phyloP scores from a whole-genome alignment of 2,329 filamentous ascomycete species.

The Thielaviopsis punctulata region DNA sequence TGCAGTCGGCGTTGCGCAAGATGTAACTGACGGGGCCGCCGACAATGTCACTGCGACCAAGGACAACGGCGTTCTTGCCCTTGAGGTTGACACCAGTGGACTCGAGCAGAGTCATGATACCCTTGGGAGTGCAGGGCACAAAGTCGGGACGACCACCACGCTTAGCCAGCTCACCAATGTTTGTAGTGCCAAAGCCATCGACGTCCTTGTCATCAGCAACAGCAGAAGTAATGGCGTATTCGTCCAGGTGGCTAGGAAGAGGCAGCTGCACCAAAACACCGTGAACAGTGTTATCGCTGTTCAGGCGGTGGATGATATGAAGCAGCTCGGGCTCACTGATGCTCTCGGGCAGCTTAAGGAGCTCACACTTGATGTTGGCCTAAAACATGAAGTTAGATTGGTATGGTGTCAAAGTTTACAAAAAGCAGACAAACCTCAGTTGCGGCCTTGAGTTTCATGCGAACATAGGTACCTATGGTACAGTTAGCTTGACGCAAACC shows the following conservation, averaged over 20 bases:
- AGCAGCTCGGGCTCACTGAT: conserved; percentile 76
- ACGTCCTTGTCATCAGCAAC: conserved; percentile 94
- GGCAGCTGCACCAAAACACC: conserved; percentile 91
- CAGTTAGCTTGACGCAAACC: conserved; percentile 15
- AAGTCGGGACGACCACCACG: conserved; percentile 79
- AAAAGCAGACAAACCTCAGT: conserved; percentile 46
- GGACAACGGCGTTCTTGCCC: conserved; percentile 86
- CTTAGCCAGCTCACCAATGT: conserved; percentile 95
- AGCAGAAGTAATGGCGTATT: conserved; percentile 77
- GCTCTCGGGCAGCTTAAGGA: conserved; percentile 66
- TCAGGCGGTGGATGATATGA: conserved; percentile 62
- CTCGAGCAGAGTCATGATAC: conserved; percentile 81
- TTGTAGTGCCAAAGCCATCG: conserved; percentile 83
- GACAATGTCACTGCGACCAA: conserved; percentile 92
- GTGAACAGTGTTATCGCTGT: conserved; percentile 73
- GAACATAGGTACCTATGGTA: conserved; percentile 74
- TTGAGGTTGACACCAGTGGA: conserved; percentile 67
- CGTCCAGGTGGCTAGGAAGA: conserved; percentile 73
- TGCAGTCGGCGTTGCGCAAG: conserved; percentile 87
- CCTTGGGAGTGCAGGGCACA: conserved; percentile 89
- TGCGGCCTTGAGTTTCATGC: conserved; percentile 98
- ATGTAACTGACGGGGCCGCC: conserved; percentile 93
- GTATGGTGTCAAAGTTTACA: neutral
- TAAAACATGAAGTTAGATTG: conserved; percentile 20
- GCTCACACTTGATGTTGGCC: conserved; percentile 78